Evolutionary conservation across 352 stramenopile genomes (phyloP), one percentile per base, ranked within the genome.

Genomic region (Globisporangium spinosum): DNA sequence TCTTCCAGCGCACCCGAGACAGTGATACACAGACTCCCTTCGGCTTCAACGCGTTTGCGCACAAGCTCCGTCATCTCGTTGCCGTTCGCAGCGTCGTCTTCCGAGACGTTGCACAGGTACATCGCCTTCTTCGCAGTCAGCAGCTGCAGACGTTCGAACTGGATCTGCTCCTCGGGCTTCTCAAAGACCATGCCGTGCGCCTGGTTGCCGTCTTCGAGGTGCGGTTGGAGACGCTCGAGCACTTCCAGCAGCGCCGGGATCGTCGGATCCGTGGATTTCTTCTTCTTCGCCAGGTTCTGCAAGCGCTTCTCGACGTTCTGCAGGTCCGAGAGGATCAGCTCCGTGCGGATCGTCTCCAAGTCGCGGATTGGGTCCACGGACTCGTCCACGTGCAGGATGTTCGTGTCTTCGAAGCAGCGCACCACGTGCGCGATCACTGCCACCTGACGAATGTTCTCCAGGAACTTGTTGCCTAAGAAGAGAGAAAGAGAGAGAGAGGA

Each of bases 311-410:
- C 83, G 25, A 94, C 87, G 4, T 80, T 90, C 67, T 94, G 81
- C 64, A 94, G 72, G 62, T 94, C 87, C 1, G 95, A 90, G 65
- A 99, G 85, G 32, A 98, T 91, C 25, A 99, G 80, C 76, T 99
- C 98, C 1, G 97, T 87, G 69, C 98, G 97, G 70, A 99, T 99
- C n/a, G 98, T 93, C 23, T 99, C 94, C 1, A 98, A 83, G 77
- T 99, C 98, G n/a, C 97, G 80, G 29, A 99, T 75, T 7, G 97
- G 97, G 78, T 99, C 91, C 13, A 99, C 91, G 2, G 72, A 91
- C 43, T 96, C 95, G 72, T 99, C 95, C 22, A 99, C 97, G 78
- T 98, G 95, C 65, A 99, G 91, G 62, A 99, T 98, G 82, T 99
- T 97, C 22, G 97, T 91, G 79, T 99, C 92, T 62, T 99, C 94